These are phyloP conservation scores for rapeseed (Brassica napus) DNA, from an alignment of 345 rosid genomes.

Conservation along the genomic window DNA sequence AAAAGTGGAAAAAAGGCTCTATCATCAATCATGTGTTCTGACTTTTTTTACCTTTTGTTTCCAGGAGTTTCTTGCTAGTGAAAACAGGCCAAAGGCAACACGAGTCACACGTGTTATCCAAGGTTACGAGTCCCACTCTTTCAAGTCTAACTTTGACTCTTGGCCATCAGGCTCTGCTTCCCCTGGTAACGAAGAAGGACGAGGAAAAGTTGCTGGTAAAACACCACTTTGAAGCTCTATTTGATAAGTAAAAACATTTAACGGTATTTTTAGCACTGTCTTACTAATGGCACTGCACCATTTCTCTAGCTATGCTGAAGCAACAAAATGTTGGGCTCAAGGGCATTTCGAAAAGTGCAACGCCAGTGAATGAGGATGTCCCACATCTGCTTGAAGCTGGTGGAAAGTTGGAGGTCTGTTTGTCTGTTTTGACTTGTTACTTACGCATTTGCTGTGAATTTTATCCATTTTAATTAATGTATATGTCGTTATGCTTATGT, in stretches of 20 bases:
- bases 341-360: constrained; percentile 71
- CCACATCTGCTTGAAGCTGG: constrained; percentile 96
- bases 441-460: constrained; percentile 5
- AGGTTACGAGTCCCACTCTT: constrained; percentile 89
- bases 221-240: constrained; percentile 7
- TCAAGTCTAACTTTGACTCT: constrained; percentile 89
- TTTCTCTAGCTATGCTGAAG: constrained; percentile 78
- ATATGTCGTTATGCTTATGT: constrained; percentile 2
- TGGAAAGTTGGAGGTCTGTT: constrained; percentile 90
- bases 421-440: constrained; percentile 42
- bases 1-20: constrained; percentile 10
- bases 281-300: constrained; percentile 25
- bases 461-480: neutral
- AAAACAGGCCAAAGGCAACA: constrained; percentile 84
- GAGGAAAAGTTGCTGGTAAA: constrained; percentile 98
- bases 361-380: constrained; percentile 84
- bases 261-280: neutral
- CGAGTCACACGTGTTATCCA: constrained; percentile 80
- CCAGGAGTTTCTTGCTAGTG: constrained; percentile 74
- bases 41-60: constrained; percentile 31
- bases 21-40: constrained; percentile 27
- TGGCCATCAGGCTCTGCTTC: constrained; percentile 90
- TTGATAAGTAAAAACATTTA: neutral
- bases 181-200: constrained; percentile 85
- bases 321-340: constrained; percentile 93